Evolutionary conservation across 2,329 filamentous ascomycete species (phyloP).

Genomic region (Helicocarpus griseus): DNA sequence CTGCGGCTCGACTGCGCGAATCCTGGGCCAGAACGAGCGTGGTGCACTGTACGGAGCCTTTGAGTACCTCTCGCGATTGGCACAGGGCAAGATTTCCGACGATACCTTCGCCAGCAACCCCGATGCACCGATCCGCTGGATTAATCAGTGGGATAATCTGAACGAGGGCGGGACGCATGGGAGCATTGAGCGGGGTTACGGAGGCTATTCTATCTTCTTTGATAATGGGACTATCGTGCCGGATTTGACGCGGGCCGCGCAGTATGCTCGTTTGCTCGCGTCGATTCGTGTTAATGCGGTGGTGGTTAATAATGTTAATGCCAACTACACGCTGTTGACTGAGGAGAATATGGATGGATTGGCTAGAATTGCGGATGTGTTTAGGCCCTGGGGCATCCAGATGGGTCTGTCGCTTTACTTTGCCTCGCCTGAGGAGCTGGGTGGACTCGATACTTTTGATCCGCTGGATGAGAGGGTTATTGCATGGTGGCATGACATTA

Average conservation of each 20-base stretch:
- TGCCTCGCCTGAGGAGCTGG: slow-evolving; percentile 50
- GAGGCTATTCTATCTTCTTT: slow-evolving; percentile 60
- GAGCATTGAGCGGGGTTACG: slow-evolving; percentile 59
- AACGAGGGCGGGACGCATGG: slow-evolving; percentile 35
- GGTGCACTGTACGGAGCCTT: slow-evolving; percentile 61
- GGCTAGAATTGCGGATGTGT: slow-evolving; percentile 51
- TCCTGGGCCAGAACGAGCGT: slow-evolving; percentile 56
- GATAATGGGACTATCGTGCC: slow-evolving; percentile 44
- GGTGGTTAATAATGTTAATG: slow-evolving; percentile 64
- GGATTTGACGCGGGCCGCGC: slow-evolving; percentile 49
- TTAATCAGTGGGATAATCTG: slow-evolving; percentile 66
- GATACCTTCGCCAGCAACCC: slow-evolving; percentile 46
- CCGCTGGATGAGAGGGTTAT: slow-evolving; percentile 53
- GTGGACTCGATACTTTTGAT: slow-evolving; percentile 53
- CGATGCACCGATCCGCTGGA: slow-evolving; percentile 55
- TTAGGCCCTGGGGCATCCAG: slow-evolving; percentile 58
- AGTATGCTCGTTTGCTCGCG: slow-evolving; percentile 57
- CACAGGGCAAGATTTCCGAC: slow-evolving; percentile 46
- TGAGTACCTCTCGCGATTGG: slow-evolving; percentile 57
- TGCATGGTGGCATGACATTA: slow-evolving; percentile 53
- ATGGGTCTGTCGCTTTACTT: slow-evolving; percentile 61
- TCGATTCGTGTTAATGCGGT: slow-evolving; percentile 59
- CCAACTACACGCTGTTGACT: slow-evolving; percentile 49
- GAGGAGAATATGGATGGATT: slow-evolving; percentile 52
- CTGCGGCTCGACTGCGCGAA: slow-evolving; percentile 40